Conservation (phyloP, 805 yeast genomes). For the Cyberlindnera euphorbiae region DNA sequence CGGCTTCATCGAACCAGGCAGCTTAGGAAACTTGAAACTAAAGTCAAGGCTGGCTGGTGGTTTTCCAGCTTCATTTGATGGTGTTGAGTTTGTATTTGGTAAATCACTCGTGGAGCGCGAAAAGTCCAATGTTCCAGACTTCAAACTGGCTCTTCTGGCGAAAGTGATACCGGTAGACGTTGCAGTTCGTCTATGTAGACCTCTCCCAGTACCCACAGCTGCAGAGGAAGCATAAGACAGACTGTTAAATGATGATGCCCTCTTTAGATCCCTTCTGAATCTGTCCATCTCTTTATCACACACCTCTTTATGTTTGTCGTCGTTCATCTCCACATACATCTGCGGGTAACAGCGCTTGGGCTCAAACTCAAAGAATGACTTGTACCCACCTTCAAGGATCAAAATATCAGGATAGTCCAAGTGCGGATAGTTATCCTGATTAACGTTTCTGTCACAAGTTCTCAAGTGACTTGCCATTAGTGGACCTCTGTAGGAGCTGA, state of each 20-base stretch:
- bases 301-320: constrained; percentile 42
- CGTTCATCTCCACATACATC: constrained; percentile 84
- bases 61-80: constrained; percentile 17
- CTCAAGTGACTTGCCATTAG: constrained; percentile 83
- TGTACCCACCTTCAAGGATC: constrained; percentile 89
- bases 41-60: constrained; percentile 25
- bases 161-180: constrained; percentile 21
- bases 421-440: constrained; percentile 72
- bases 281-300: constrained; percentile 51
- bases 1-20: background rate
- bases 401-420: constrained; percentile 85
- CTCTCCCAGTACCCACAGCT: constrained; percentile 2
- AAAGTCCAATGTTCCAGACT: constrained; percentile 17
- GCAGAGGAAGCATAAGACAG: constrained; percentile 21
- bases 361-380: constrained; percentile 60
- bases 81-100: no score
- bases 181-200: constrained; percentile 22
- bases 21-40: constrained; percentile 24
- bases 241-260: constrained; percentile 32
- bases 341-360: constrained; percentile 65
- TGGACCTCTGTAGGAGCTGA: constrained; percentile 91
- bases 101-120: constrained; percentile 5
- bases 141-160: constrained; percentile 18
- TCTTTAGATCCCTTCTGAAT: constrained; percentile 43
- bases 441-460: constrained; percentile 71